Evolutionary conservation across 2,329 filamentous ascomycete genomes (phyloP), one percentile per base, ranked within the genome.

Genomic region (Alternaria solani): DNA sequence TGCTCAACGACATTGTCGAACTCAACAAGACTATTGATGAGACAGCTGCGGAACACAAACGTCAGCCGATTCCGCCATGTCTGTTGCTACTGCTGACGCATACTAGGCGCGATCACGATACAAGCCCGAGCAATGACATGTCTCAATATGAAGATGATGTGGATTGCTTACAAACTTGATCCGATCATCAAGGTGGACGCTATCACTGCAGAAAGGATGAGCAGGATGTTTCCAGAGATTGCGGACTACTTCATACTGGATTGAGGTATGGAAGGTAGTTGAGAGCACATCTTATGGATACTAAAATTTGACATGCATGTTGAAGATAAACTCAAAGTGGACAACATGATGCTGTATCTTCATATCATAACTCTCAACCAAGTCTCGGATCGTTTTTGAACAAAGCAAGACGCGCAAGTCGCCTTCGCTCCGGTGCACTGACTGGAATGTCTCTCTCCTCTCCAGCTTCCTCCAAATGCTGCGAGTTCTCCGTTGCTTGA

Each of bases 371-470:
- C 7, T 12, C 20, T 42, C 39, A 42, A 3, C 28, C 26, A n/a
- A 56, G 36, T 8, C 54, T 49, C 25, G 34, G 34, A 18, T 51
- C 54, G 6, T 38, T 26, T 14, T 56, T 42, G 14, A 51, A 23
- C n/a, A 56, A 11, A 11, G 25, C 36, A 11, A 56, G 28, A 25
- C 36, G 44, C 5, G 44, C 54, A 38, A 49, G 36, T 26, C 54
- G 48, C 25, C 54, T 56, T 14, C 54, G 44, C 38, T 56, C 54
- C 7, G 43, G 43, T 12, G 34, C 43, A 49, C 54, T 56, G 1
- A 56, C 34, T 1, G 44, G 44, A 6, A 51, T 25, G 1, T 8
- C 4, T n/a, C 23, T 51, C 18, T 41, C 48, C 16, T 30, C 36
- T 5, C 18, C 11, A 6, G n/a, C 28, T 5, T 20, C 9, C 2